These are phyloP conservation scores for Pelargonium nanum DNA, from an alignment of 345 rosid genomes.

Conservation along the genomic window DNA sequence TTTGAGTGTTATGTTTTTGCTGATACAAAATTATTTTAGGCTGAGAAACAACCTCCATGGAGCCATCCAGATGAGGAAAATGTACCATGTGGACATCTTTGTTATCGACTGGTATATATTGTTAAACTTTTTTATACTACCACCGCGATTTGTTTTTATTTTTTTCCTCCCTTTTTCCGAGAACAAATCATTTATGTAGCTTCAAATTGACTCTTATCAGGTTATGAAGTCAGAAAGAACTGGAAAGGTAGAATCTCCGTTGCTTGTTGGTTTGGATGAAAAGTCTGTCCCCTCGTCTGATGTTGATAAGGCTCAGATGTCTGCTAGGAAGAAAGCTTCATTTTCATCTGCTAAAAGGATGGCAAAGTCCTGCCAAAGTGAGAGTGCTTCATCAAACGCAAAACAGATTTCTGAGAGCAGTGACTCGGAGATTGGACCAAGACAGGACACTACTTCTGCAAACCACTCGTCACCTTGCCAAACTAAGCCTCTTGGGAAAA, in stretches of 20 bases:
- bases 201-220: slow-evolving; percentile 28
- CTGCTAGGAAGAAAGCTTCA: slow-evolving; percentile 45
- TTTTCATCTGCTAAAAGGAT: slow-evolving; percentile 38
- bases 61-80: slow-evolving; percentile 50
- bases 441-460: slow-evolving; percentile 34
- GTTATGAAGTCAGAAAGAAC: slow-evolving; percentile 49
- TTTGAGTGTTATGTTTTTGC: slow-evolving; percentile 12
- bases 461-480: slow-evolving; percentile 43
- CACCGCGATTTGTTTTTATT: no score
- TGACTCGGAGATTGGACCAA: slow-evolving; percentile 70
- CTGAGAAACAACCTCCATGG: slow-evolving; percentile 74
- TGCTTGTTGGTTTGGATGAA: slow-evolving; percentile 35
- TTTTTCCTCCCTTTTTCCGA: slow-evolving; percentile 6
- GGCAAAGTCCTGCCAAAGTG: slow-evolving; percentile 59
- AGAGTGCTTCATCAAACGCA: slow-evolving; percentile 92
- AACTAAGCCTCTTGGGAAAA: slow-evolving; percentile 48
- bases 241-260: slow-evolving; percentile 17
- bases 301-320: slow-evolving; percentile 29
- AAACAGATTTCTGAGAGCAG: slow-evolving; percentile 69
- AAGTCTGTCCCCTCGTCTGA: slow-evolving; percentile 44
- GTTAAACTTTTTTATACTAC: slow-evolving; percentile 5
- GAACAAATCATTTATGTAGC: slow-evolving; percentile 7
- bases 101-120: slow-evolving; percentile 56
- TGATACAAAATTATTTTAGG: slow-evolving; percentile 31
- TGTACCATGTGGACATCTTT: slow-evolving; percentile 65